Evolutionary conservation across 2,329 filamentous ascomycete species (phyloP), one percentile per base, ranked within the genome.

Genomic region (Zarea fungicola): DNA sequence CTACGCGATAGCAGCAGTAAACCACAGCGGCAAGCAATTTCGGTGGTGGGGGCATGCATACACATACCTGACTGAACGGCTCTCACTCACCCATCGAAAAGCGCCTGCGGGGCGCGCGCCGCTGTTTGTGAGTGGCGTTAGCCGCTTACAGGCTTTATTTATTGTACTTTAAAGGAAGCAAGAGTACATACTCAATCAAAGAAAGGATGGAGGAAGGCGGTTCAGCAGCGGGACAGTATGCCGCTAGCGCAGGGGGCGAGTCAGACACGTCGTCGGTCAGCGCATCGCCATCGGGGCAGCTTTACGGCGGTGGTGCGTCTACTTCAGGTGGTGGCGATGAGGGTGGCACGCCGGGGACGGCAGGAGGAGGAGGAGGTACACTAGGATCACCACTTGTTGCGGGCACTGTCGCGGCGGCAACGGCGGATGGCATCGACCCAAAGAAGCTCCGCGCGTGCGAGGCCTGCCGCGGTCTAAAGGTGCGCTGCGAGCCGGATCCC

Each of bases 401-500:
- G 6, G 11, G n/a, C 13, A 28, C 9, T 11, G 37, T 11, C n/a
- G 35, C 28, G 2, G 34, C n/a, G 6, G 22, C 26, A 4, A 16
- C 22, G 5, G 47, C 49, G 10, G 52, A 50, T 44, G 55, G 53
- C 23, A 56, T 49, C 45, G 83, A 86, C 35, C 69, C 78, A 28
- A 88, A 86, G 64, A 80, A 85, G 49, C 76, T 81, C 4, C 78
- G 86, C 23, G 86, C 86, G 28, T 90, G 86, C 65, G 86, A 90
- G 62, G 81, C 84, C 3, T 90, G 86, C 61, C 81, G 86, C 39
- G 80, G 82, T 21, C 72, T 90, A 44, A 90, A 90, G 65, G 90
- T 95, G 52, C 85, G 89, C 56, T 96, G 90, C 69, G 89, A 95
- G 61, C 84, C 86, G 21, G 85, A 90, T 56, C 74, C 76, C 42